Base-by-base conservation (phyloP, 768 basidiomycete genomes). In the Roridomyces roridus region DNA sequence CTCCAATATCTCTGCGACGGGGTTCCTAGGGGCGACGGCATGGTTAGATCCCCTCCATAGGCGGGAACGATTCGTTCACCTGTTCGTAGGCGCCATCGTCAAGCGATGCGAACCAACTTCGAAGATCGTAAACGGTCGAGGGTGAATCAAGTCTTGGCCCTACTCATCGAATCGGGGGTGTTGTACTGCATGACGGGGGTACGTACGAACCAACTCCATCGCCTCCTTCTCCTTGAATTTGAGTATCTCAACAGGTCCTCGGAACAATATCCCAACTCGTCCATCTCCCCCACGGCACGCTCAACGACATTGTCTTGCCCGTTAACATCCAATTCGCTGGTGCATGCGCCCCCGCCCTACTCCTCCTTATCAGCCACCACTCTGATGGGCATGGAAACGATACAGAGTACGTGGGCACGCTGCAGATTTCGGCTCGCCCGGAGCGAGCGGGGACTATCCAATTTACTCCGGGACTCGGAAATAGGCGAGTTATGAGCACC, bases 1-100 rank as follows among this genome's bases (percentile, higher is more conserved):
- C 25, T 56, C 54, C 31, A 56, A 56, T 43, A 41, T 56, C 29
- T 37, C 46, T 47, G 54, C 54, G n/a, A 56, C 54, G 21, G 54
- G 39, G 34, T 28, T 56, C 37, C 47, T 56, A 39, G 54, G 54
- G 14, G 26, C 46, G 17, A 44, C 36, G 24, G 46, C 54, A 36
- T 48, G 54, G 46, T 51, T n/a, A n/a, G n/a, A n/a, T n/a, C n/a
- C n/a, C n/a, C n/a, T n/a, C n/a, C n/a, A n/a, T n/a, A n/a, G n/a
- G n/a, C n/a, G n/a, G n/a, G n/a, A n/a, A n/a, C n/a, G n/a, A n/a
- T n/a, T n/a, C n/a, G n/a, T n/a, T n/a, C n/a, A 31, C 49, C 28
- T 42, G 40, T 15, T 42, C 39, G 39, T 40, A 51, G 49, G 49
- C 46, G 46, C 24, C 54, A 56, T 48, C 54, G 54, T 23, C 36